Conservation (phyloP, 371 early-diverging fungal genomes). For the Modicella reniformis region DNA sequence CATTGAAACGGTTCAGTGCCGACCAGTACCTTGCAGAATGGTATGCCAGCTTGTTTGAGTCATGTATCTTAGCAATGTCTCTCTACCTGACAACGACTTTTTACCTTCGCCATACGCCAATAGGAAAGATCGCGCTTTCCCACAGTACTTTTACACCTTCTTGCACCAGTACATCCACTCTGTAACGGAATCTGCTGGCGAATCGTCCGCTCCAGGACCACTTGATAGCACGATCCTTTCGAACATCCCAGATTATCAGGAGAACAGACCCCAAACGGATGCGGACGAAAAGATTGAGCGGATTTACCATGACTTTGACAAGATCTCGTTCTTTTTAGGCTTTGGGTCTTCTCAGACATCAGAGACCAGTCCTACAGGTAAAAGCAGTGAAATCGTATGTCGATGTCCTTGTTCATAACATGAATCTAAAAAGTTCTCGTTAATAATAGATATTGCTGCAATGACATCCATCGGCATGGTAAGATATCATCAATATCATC, state of each 20-base stretch:
- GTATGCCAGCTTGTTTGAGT: constrained; percentile 51
- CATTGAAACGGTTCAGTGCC: constrained; percentile 74
- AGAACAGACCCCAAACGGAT: constrained; percentile 55
- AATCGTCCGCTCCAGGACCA: constrained; percentile 36
- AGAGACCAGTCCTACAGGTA: constrained; percentile 14
- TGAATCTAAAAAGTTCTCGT: background rate
- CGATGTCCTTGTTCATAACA: background rate
- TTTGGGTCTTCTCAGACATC: constrained; percentile 19
- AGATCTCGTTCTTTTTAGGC: constrained; percentile 70
- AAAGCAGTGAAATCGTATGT: background rate
- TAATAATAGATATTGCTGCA: constrained; percentile 2
- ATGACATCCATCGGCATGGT: too few species aligned
- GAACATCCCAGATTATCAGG: constrained; percentile 17
- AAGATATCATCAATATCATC: constrained; percentile 1
- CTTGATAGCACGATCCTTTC: constrained; percentile 26
- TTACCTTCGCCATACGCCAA: background rate
- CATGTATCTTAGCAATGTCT: background rate
- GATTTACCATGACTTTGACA: constrained; percentile 80
- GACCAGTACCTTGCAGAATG: constrained; percentile 77
- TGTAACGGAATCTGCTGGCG: constrained; percentile 67
- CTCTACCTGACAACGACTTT: background rate
- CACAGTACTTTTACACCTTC: constrained; percentile 79
- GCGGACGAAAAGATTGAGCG: constrained; percentile 84
- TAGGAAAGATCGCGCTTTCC: constrained; percentile 82
- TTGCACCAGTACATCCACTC: constrained; percentile 81